Evolutionary conservation across 305 asterid genomes (phyloP).

Genomic region (Fraxinus sp.): DNA sequence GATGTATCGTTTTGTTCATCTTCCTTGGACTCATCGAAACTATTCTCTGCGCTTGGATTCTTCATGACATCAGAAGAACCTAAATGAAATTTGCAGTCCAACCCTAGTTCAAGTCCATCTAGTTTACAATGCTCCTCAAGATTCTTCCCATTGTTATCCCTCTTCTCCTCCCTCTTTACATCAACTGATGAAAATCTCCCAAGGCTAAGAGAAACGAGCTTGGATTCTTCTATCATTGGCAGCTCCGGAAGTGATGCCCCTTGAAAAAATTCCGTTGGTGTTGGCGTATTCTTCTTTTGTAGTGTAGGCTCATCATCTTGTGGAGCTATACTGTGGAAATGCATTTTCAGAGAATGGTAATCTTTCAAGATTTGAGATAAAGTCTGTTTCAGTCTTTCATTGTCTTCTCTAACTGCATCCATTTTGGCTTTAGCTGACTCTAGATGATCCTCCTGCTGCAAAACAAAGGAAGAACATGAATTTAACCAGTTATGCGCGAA

Average conservation of each 20-base stretch:
- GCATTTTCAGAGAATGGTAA: constrained; percentile 35
- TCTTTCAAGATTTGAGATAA: constrained; percentile 34
- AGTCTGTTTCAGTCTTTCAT: constrained; percentile 31
- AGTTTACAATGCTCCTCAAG: constrained; percentile 2
- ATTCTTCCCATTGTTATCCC: neutral
- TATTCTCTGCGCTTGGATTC: constrained; percentile 12
- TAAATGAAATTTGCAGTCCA: constrained; percentile 25
- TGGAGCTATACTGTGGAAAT: constrained; percentile 25
- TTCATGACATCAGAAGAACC: constrained; percentile 1
- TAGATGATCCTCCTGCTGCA: constrained; percentile 32
- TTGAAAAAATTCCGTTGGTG: neutral
- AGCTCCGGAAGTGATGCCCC: constrained; percentile 8
- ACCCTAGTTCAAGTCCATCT: constrained; percentile 40
- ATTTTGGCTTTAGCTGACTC: constrained; percentile 35
- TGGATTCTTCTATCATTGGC: constrained; percentile 25
- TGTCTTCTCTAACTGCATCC: constrained; percentile 43
- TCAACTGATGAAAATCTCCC: constrained; percentile 37
- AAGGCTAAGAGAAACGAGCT: constrained; percentile 42
- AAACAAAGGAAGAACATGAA: neutral
- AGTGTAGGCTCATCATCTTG: constrained; percentile 13
- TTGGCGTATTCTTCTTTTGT: neutral
- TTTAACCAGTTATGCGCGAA: no score
- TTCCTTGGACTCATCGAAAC: constrained; percentile 32
- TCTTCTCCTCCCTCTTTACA: constrained; percentile 8
- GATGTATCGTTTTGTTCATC: constrained; percentile 1